Percentiles rank a stretch among this genome's conserved stretches.
Evolutionary conservation across 139 green algal species (phyloP).

Genomic region (Chlorella sp.): DNA sequence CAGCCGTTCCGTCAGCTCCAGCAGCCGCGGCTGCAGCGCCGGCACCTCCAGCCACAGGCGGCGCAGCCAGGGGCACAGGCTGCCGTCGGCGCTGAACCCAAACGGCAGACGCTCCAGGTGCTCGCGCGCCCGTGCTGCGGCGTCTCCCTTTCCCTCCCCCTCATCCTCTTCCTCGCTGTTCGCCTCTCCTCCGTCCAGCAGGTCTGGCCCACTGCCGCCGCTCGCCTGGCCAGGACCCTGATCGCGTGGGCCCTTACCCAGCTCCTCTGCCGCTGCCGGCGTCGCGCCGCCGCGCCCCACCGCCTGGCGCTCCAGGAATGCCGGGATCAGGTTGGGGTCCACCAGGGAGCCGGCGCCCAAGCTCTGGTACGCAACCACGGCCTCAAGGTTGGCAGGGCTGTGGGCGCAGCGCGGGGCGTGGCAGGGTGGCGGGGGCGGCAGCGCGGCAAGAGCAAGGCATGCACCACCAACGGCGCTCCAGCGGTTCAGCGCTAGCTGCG

Average conservation of each 20-base stretch:
- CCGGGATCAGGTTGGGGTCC: constrained; percentile 60
- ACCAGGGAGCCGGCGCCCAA: constrained; percentile 89
- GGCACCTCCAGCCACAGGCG: background rate
- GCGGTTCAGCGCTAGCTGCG: too few relatives aligned
- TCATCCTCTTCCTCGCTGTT: background rate
- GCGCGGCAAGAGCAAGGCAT: too few relatives aligned
- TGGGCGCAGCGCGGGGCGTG: too few relatives aligned
- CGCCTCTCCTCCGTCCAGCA: background rate
- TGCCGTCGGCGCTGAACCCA: background rate
- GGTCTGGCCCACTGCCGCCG: background rate
- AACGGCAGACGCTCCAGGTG: background rate
- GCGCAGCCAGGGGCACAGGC: constrained; percentile 2
- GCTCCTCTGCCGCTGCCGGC: background rate
- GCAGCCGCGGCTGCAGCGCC: background rate
- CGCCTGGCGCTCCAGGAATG: background rate
- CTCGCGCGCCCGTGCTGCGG: background rate
- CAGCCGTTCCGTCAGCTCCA: constrained; percentile 12
- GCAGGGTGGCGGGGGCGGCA: too few relatives aligned
- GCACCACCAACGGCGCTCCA: too few relatives aligned
- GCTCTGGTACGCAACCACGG: constrained; percentile 40
- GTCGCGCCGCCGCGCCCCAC: background rate
- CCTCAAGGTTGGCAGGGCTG: constrained; percentile 30
- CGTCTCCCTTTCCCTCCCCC: background rate
- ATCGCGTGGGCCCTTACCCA: background rate
- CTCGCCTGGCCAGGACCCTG: background rate